A percentile compares a stretch with the other conserved stretches of the same genome.
phyloP scores from a whole-genome alignment of 495 filamentous ascomycete species.

The Aspergillus diversus region DNA sequence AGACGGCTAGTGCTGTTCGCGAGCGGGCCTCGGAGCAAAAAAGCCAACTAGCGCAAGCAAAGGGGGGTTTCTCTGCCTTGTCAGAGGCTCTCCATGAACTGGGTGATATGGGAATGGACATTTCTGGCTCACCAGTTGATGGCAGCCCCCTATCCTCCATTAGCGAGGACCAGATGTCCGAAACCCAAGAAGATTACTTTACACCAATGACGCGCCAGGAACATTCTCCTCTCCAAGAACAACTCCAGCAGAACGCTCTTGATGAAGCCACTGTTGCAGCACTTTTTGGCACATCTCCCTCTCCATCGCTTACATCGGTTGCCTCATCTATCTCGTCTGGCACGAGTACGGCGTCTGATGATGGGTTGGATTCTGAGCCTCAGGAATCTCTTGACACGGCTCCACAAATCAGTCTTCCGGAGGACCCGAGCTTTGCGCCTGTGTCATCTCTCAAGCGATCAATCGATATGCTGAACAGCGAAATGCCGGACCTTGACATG shows the following conservation, averaged over 20 bases:
- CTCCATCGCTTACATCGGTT: slow-evolving; percentile 50
- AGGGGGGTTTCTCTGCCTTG: slow-evolving; percentile 38
- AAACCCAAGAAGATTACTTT: slow-evolving; percentile 48
- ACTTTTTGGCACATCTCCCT: slow-evolving; percentile 50
- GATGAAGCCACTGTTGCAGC: slow-evolving; percentile 44
- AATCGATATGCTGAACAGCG: slow-evolving; percentile 50
- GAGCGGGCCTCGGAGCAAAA: slow-evolving; percentile 67
- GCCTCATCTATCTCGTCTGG: slow-evolving; percentile 54
- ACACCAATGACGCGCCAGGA: slow-evolving; percentile 37
- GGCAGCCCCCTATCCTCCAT: slow-evolving; percentile 40
- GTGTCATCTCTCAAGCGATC: slow-evolving; percentile 48
- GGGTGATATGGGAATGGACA: slow-evolving; percentile 35
- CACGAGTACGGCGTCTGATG: slow-evolving; percentile 44
- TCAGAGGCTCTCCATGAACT: slow-evolving; percentile 39
- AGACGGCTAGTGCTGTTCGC: slow-evolving; percentile 85
- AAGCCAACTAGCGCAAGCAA: slow-evolving; percentile 31
- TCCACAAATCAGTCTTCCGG: slow-evolving; percentile 43
- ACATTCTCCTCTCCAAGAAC: slow-evolving; percentile 24
- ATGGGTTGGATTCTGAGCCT: slow-evolving; percentile 33
- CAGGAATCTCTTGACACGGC: slow-evolving; percentile 27
- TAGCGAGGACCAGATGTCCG: slow-evolving; percentile 40
- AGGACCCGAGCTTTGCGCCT: slow-evolving; percentile 34
- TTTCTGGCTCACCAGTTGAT: slow-evolving; percentile 39
- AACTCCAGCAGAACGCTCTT: slow-evolving; percentile 34
- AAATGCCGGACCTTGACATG: slow-evolving; percentile 47